Evolutionary conservation across 805 yeast species (phyloP).

Genomic region (Candida wancherniae): DNA sequence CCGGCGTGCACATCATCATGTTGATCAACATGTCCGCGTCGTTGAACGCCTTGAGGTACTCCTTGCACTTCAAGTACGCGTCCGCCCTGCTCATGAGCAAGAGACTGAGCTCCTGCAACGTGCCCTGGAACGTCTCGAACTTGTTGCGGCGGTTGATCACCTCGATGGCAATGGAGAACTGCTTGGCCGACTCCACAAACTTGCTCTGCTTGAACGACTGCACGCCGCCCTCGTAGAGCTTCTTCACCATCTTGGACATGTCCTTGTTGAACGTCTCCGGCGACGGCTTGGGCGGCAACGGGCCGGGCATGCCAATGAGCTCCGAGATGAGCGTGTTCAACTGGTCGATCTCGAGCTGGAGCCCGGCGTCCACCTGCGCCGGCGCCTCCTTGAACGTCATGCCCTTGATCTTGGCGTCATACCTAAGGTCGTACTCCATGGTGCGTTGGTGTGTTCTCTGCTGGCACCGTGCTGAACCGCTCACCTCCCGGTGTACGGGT

Average conservation of each 20-base stretch:
- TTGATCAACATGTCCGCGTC: constrained; percentile 65
- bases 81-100: constrained; percentile 70
- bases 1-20: constrained; percentile 57
- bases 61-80: constrained; percentile 52
- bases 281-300: constrained; percentile 52
- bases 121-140: constrained; percentile 70
- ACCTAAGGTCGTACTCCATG: constrained; percentile 17
- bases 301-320: constrained; percentile 39
- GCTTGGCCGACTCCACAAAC: constrained; percentile 57
- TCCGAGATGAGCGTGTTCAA: constrained; percentile 34
- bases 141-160: constrained; percentile 64
- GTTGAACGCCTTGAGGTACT: constrained; percentile 55
- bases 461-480: background rate
- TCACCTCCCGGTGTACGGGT: constrained; percentile 9
- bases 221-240: constrained; percentile 61
- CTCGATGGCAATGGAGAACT: constrained; percentile 61
- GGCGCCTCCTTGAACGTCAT: constrained; percentile 8
- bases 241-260: constrained; percentile 54
- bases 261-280: constrained; percentile 52
- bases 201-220: constrained; percentile 51
- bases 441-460: background rate
- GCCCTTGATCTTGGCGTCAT: constrained; percentile 17
- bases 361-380: constrained; percentile 19
- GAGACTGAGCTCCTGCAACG: constrained; percentile 61
- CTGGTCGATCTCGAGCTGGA: constrained; percentile 41